phyloP scores from a whole-genome alignment of 1,139 yeast species.

The Kurtzmaniella natalensis region DNA sequence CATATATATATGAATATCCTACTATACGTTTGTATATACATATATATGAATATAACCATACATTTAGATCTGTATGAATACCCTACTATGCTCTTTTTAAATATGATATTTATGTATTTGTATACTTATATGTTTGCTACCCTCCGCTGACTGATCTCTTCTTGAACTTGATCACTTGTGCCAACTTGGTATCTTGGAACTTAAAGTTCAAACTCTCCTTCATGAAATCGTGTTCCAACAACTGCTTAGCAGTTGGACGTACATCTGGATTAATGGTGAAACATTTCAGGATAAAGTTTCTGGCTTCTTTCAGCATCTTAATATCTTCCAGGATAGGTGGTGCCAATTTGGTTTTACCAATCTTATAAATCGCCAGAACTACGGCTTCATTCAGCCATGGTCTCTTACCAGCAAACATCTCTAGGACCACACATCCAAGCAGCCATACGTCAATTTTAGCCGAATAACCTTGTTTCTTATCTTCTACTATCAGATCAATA shows the following conservation, averaged over 20 bases:
- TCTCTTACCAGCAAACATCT: constrained; percentile 85
- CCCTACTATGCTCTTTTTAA: background rate
- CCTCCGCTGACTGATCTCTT: constrained; percentile 11
- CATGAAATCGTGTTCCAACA: constrained; percentile 64
- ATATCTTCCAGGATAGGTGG: constrained; percentile 96
- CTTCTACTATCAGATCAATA: constrained; percentile 70
- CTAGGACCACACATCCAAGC: constrained; percentile 90
- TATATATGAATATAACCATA: background rate
- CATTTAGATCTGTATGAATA: constrained; percentile 9
- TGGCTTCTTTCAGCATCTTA: constrained; percentile 59
- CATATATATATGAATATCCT: constrained; percentile 4
- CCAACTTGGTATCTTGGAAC: constrained; percentile 64
- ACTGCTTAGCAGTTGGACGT: constrained; percentile 81
- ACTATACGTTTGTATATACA: background rate
- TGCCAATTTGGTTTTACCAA: constrained; percentile 70
- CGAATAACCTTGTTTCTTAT: constrained; percentile 86
- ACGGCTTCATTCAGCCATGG: constrained; percentile 84
- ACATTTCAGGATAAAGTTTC: constrained; percentile 68
- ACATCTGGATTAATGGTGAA: constrained; percentile 76
- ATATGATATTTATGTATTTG: background rate
- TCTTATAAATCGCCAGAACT: constrained; percentile 72
- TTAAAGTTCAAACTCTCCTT: constrained; percentile 41
- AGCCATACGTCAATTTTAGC: constrained; percentile 96
- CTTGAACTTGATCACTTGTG: constrained; percentile 35
- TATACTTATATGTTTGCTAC: constrained; percentile 2